phyloP scores from a whole-genome alignment of 176 grass and related monocot genomes.

The Musa acuminata region DNA sequence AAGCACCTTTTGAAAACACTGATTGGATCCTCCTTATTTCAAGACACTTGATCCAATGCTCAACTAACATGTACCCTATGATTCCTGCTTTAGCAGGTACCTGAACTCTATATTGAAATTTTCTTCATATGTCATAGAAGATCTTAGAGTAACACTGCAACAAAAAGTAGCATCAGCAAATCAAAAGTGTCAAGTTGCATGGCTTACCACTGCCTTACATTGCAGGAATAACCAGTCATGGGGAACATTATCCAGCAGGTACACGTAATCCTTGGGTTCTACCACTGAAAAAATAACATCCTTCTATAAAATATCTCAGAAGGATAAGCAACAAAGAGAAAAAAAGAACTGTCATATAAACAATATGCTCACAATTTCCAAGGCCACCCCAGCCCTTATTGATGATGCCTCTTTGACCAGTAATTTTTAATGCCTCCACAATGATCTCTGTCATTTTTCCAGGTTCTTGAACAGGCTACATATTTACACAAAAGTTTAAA shows the following conservation, averaged over 20 bases:
- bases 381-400: slow-evolving; percentile 99
- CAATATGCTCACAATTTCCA: slow-evolving; percentile 67
- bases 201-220: slow-evolving; percentile 78
- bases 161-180: neutral
- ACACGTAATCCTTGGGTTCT: slow-evolving; percentile 75
- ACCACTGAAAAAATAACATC: slow-evolving; percentile 44
- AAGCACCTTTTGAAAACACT: too few species aligned
- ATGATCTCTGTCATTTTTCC: slow-evolving; percentile 84
- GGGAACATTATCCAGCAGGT: slow-evolving; percentile 83
- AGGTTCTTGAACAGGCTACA: slow-evolving; percentile 90
- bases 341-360: neutral
- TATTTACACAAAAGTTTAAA: slow-evolving; percentile 20
- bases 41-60: too few species aligned
- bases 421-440: slow-evolving; percentile 63
- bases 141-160: too few species aligned
- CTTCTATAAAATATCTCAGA: slow-evolving; percentile 13
- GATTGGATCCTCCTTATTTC: too few species aligned
- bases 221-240: slow-evolving; percentile 97
- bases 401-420: slow-evolving; percentile 89
- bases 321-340: slow-evolving; percentile 13
- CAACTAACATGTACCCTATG: too few species aligned
- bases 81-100: too few species aligned
- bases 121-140: too few species aligned
- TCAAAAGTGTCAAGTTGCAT: neutral
- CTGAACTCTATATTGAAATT: too few species aligned